Base-by-base conservation (phyloP, 495 filamentous ascomycete genomes). In the Neurospora sp. region DNA sequence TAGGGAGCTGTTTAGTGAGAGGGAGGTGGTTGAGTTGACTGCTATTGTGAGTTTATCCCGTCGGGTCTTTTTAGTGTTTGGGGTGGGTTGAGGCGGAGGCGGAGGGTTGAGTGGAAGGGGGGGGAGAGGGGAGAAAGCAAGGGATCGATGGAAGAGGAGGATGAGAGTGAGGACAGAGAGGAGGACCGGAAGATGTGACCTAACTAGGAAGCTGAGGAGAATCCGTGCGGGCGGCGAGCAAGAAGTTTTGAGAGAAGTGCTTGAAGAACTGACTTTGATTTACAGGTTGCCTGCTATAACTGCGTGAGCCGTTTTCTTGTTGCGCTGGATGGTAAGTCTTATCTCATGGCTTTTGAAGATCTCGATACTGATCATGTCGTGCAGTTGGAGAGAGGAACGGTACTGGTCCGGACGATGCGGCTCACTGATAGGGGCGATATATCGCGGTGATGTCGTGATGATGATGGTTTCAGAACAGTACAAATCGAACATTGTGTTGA, bases 241-340 rank as follows among this genome's bases (percentile, higher is more conserved):
- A 54, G 10, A 27, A 5, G 20, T 5, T 5, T 2, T 10, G 4
- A 54, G 20, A 5, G 1, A 10, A 12, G 11, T 8, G 5, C 23
- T 20, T 5, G 5, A 6, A 18, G 4, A 9, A 11, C 49, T 60
- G 2, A 60, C 49, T 1, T 12, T 14, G 2, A 60, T 23, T 27
- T 9, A 5, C 18, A 31, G 27, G 27, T 31, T 31, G 31, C 31
- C 2, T 89, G 88, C 39, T 96, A 97, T 79, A 96, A 96, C 79
- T 94, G 92, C 81, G 93, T 97, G 12, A 93, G 91, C 76, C 86
- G 93, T 69, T 95, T 96, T 77, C 81, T 96, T 75, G 93, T 96
- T 39, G 93, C 93, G 23, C 79, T 97, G 75, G 91, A 95, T 83
- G 92, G 94, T 84, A 76, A 83, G 86, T 83, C 54, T 69, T 40